Evolutionary conservation across 164 flowering plant species (phyloP).

Genomic region (Houttuynia cordata): DNA sequence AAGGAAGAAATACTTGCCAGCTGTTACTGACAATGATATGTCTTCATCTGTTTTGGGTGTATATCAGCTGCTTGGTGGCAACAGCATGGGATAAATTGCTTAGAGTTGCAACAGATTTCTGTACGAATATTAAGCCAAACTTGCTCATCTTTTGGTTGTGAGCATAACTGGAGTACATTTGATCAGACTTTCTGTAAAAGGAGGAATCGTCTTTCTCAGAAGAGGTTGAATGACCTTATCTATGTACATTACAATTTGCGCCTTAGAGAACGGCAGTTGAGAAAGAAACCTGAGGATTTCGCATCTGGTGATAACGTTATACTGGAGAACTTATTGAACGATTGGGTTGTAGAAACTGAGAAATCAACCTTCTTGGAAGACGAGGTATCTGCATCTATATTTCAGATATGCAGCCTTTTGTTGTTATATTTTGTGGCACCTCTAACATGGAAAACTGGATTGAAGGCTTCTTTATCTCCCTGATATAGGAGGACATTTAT

Average conservation of each 20-base stretch:
- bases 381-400: constrained; percentile 33
- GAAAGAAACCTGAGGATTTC: constrained; percentile 21
- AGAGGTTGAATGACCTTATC: constrained; percentile 41
- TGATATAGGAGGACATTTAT: constrained; percentile 32
- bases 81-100: constrained; percentile 76
- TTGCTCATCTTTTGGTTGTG: constrained; percentile 70
- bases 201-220: constrained; percentile 38
- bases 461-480: background rate
- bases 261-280: constrained; percentile 47
- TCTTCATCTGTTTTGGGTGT: constrained; percentile 3
- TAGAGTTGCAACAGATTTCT: constrained; percentile 66
- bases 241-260: constrained; percentile 76
- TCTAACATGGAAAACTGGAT: background rate
- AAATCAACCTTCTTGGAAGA: constrained; percentile 42
- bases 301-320: constrained; percentile 32
- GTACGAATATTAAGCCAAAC: constrained; percentile 76
- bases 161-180: constrained; percentile 61
- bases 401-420: background rate
- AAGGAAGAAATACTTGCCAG: too few relatives aligned
- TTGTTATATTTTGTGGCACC: background rate
- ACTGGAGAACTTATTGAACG: constrained; percentile 40
- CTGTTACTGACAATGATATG: background rate
- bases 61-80: constrained; percentile 90
- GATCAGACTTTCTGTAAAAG: constrained; percentile 44
- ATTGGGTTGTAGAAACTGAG: constrained; percentile 61